Evolutionary conservation across 257 asterid genomes (phyloP), one percentile per base, ranked within the genome.

Genomic region (Gynochthodes officinalis): DNA sequence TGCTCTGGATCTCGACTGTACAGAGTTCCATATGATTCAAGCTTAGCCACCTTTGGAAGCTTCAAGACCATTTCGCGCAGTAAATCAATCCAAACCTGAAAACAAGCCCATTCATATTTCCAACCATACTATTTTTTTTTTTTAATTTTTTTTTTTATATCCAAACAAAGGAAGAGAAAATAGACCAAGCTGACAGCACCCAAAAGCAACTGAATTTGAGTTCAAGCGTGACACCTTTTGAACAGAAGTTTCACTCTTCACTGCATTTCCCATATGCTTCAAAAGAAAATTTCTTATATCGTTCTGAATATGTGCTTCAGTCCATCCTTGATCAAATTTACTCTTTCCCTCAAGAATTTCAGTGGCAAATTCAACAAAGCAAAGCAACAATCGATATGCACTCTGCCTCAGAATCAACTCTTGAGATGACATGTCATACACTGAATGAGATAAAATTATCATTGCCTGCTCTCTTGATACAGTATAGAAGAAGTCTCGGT

Each of bases 31-130:
- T 72, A 91, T 16, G 97, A 87, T 35, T 80, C 82, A 62, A 94
- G 88, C 78, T 85, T 86, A 61, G 86, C 86, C 75, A 85, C 85
- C 32, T 69, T 61, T 28, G 96, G 99, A 64, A 94, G 86, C 87
- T 88, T 91, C 87, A 88, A 67, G 72, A 90, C 97, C 97, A 94
- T 94, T 82, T 82, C 95, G 67, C 88, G 81, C 66, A 94, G 93
- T 78, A 94, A 80, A 80, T 91, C 97, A 79, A 91, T 80, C 99
- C 99, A 94, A 61, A 87, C 87, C 98, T 94, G 81, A 74, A 78
- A 79, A 27, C 48, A 69, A 77, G 69, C 72, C 71, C 71, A 64
- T 54, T 21, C 61, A 46, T 64, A 39, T 67, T 19, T 73, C 61
- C 60, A 67, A n/a, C 37, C 46, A 46, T 46, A 25, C 40, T 39